Percentiles rank a stretch among this genome's conserved stretches.
phyloP scores from a whole-genome alignment of 1,284 basidiomycete genomes.

The Leccinum fallax region DNA sequence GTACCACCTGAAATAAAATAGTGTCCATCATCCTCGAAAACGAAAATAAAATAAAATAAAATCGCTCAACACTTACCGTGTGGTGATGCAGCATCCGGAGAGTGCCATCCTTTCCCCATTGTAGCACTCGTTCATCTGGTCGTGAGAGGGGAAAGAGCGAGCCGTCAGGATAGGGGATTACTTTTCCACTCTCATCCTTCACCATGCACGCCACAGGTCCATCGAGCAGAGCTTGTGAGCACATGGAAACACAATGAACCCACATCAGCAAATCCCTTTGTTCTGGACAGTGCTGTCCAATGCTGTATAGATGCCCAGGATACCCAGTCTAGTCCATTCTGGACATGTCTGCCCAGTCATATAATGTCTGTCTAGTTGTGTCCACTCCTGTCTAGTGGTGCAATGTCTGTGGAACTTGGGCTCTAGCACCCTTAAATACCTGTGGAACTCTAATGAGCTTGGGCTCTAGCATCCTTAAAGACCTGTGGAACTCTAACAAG shows the following conservation, averaged over 20 bases:
- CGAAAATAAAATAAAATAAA: too few species aligned
- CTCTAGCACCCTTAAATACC: neutral
- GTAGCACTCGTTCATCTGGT: too few species aligned
- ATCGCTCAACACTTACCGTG: too few species aligned
- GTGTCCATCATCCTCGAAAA: neutral
- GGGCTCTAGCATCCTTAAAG: neutral
- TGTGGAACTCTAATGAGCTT: neutral
- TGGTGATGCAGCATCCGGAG: too few species aligned
- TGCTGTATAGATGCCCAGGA: neutral
- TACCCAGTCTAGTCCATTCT: neutral
- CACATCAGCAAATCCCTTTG: neutral
- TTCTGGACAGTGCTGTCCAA: neutral
- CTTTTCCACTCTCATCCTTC: too few species aligned
- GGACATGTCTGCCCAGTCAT: neutral
- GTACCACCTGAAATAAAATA: conserved; percentile 55
- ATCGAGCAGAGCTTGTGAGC: too few species aligned
- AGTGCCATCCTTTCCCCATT: too few species aligned
- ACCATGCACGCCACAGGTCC: too few species aligned
- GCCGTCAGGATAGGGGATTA: too few species aligned
- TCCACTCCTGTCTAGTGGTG: neutral
- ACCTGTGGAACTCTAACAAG: neutral
- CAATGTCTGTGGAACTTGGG: neutral
- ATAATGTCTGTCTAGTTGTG: too few species aligned
- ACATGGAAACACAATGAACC: too few species aligned
- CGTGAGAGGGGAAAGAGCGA: too few species aligned